Evolutionary conservation across 345 rosid species (phyloP).

Genomic region (Passiflora organensis): DNA sequence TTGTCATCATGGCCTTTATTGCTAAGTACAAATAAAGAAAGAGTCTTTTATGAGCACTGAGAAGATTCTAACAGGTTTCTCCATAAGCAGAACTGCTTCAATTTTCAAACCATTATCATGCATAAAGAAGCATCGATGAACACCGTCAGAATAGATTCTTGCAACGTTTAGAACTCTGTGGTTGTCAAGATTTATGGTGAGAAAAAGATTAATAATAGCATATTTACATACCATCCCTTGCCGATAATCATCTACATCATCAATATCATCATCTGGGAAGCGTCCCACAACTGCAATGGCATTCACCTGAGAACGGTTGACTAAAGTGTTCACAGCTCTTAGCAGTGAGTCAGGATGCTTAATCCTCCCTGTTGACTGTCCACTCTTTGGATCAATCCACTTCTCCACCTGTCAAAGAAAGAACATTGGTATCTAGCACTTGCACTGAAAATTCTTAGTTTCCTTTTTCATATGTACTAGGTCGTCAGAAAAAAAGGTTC

Average conservation of each 20-base stretch:
- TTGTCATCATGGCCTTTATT: no score
- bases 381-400: slow-evolving; percentile 50
- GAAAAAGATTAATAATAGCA: neutral
- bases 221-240: slow-evolving; percentile 41
- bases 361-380: slow-evolving; percentile 59
- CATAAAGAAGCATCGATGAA: no score
- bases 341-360: slow-evolving; percentile 45
- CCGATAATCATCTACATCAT: slow-evolving; percentile 42
- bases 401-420: slow-evolving; percentile 38
- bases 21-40: no score
- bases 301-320: slow-evolving; percentile 37
- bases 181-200: neutral
- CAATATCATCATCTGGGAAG: slow-evolving; percentile 54
- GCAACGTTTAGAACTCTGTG: neutral
- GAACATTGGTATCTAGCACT: neutral
- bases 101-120: no score
- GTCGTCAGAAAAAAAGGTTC: neutral
- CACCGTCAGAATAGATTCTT: no score
- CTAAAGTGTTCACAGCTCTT: slow-evolving; percentile 41
- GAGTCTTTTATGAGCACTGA: no score
- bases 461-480: neutral
- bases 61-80: no score
- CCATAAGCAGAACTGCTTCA: no score
- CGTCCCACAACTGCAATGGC: slow-evolving; percentile 54
- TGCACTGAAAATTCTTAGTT: neutral